phyloP scores from a whole-genome alignment of 495 filamentous ascomycete species.

The Aspergillus saccharolyticus region DNA sequence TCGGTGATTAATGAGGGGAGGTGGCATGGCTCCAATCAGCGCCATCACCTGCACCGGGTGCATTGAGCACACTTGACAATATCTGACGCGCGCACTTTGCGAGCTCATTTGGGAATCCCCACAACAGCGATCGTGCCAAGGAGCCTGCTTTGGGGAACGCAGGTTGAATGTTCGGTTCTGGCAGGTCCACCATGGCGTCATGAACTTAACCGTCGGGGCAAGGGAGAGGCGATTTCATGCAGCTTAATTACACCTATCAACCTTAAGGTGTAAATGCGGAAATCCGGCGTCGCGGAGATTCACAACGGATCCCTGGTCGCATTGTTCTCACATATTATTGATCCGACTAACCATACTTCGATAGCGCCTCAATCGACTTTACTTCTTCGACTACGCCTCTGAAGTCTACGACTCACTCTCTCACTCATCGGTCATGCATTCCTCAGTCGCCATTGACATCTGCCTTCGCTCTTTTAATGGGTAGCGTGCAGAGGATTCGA shows the following conservation, averaged over 20 bases:
- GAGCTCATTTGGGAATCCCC: not conserved
- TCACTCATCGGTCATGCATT: not conserved
- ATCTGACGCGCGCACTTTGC: not conserved
- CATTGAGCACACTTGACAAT: not conserved
- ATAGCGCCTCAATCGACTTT: not conserved
- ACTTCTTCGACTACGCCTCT: not conserved
- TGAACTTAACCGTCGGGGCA: not conserved
- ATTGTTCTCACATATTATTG: not conserved
- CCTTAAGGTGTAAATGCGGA: not conserved
- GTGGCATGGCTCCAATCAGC: not conserved
- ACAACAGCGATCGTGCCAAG: not conserved
- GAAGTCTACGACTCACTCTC: not conserved
- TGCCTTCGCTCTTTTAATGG: not conserved
- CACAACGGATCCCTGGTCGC: not conserved
- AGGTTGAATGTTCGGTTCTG: not conserved
- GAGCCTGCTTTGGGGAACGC: not conserved
- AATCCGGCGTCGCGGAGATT: not conserved
- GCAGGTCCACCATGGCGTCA: constrained; percentile 10
- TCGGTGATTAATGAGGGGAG: not conserved
- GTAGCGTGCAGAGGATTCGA: not conserved
- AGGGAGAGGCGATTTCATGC: not conserved
- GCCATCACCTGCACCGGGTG: not conserved
- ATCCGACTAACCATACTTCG: not conserved
- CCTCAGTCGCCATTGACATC: not conserved
- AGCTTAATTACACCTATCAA: not conserved